A percentile compares a stretch with the other conserved stretches of the same genome.
These are phyloP conservation scores for Circinella minor DNA, from an alignment of 371 early-diverging fungal species.

Conservation along the genomic window DNA sequence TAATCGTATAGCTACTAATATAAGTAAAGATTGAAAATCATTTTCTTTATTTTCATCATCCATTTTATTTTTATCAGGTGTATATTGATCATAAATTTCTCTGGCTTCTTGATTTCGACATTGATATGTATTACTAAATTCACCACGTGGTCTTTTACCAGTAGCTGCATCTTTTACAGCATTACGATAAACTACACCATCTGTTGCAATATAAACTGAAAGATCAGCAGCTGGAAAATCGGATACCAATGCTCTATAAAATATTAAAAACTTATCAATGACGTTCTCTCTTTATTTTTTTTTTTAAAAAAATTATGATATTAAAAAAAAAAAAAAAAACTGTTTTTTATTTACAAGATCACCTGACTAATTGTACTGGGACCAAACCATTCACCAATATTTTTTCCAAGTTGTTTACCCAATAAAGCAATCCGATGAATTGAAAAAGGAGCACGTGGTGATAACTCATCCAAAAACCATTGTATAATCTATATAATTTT, in stretches of 20 bases:
- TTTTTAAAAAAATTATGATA: too few species aligned
- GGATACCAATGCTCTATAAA: conserved; percentile 67
- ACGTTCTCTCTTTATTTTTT: background rate
- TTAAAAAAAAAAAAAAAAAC: background rate
- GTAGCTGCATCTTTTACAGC: conserved; percentile 52
- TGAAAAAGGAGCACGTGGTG: conserved; percentile 80
- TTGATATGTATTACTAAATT: conserved; percentile 30
- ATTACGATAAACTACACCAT: conserved; percentile 76
- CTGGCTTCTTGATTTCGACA: conserved; percentile 32
- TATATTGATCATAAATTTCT: conserved; percentile 33
- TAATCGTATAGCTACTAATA: conserved; percentile 87
- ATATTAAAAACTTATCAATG: background rate
- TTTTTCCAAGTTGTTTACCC: conserved; percentile 85
- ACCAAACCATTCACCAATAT: conserved; percentile 97
- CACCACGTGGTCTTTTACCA: conserved; percentile 43
- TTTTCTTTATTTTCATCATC: conserved; percentile 22
- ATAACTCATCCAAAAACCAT: conserved; percentile 85
- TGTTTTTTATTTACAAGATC: conserved; percentile 63
- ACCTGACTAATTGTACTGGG: conserved; percentile 93
- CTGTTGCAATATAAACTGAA: conserved; percentile 72
- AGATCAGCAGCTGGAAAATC: conserved; percentile 66
- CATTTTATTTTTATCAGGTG: background rate
- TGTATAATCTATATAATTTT: conserved; percentile 61
- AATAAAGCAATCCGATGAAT: conserved; percentile 91
- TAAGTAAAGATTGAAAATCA: conserved; percentile 68